These are phyloP conservation scores for Teunomyces gatunensis DNA, from an alignment of 805 yeast genomes.

Conservation along the genomic window DNA sequence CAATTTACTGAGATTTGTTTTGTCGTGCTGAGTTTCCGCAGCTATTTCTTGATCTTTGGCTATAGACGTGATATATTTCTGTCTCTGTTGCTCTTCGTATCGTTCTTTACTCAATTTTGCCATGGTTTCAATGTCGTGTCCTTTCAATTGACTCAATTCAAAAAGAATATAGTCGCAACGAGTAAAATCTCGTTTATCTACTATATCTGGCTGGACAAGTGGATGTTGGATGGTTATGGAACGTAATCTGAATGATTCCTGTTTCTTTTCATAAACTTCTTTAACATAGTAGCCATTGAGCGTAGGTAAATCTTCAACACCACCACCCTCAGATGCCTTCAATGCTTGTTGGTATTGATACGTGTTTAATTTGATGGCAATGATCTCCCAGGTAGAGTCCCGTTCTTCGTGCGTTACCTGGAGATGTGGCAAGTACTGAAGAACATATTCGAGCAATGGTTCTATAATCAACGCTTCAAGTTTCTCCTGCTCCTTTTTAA, in stretches of 20 bases:
- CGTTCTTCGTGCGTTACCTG: conserved; percentile 21
- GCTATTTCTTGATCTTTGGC: conserved; percentile 6
- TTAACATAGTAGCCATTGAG: conserved; percentile 24
- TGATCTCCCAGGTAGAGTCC: conserved; percentile 32
- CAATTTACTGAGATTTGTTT: conserved; percentile 15
- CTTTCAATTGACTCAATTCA: conserved; percentile 19
- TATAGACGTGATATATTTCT: not conserved
- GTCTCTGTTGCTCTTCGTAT: conserved; percentile 14
- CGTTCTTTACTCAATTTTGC: conserved; percentile 19
- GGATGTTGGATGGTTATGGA: not conserved
- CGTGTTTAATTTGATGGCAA: conserved; percentile 32
- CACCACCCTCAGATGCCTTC: conserved; percentile 9
- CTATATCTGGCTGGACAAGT: not conserved
- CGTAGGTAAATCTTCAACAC: conserved; percentile 20
- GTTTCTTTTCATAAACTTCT: conserved; percentile 17
- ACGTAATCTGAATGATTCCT: conserved; percentile 12
- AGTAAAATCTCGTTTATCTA: not conserved
- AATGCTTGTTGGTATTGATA: conserved; percentile 15
- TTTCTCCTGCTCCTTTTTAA: conserved; percentile 22
- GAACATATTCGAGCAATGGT: conserved; percentile 27
- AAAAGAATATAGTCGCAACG: conserved; percentile 15
- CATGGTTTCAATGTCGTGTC: conserved; percentile 22
- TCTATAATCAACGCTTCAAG: conserved; percentile 20
- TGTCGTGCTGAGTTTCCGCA: conserved; percentile 10
- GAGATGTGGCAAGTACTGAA: conserved; percentile 30